A percentile compares a stretch with the other conserved stretches of the same genome.
These are phyloP conservation scores for Phaeosphaeriaceae sp. DNA, from an alignment of 2,329 filamentous ascomycete genomes.

Conservation along the genomic window DNA sequence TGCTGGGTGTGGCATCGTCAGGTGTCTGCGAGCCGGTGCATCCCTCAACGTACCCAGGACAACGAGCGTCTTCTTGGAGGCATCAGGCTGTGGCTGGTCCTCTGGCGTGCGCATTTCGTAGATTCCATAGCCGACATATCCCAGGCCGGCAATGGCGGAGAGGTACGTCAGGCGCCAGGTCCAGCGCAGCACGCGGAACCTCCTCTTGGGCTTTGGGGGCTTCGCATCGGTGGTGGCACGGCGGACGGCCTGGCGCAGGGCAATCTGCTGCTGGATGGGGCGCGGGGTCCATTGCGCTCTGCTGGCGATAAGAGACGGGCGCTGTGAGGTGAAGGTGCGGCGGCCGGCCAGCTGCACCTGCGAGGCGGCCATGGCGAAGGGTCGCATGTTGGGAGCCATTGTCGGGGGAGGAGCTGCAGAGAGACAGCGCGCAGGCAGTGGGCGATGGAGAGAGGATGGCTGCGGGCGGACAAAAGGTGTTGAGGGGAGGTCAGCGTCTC, in stretches of 20 bases:
- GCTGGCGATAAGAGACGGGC: constrained; percentile 43
- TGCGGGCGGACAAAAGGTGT: constrained; percentile 15
- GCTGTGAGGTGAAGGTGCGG: constrained; percentile 43
- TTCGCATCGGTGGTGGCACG: constrained; percentile 40
- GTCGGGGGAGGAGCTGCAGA: constrained; percentile 17
- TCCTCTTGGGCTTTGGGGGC: constrained; percentile 53
- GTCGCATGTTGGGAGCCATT: constrained; percentile 49
- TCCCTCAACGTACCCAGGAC: constrained; percentile 74
- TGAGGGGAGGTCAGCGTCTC: constrained; percentile 9
- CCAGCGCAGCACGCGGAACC: constrained; percentile 76
- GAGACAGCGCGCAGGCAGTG: constrained; percentile 13
- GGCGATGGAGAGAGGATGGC: constrained; percentile 5
- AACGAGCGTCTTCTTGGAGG: constrained; percentile 94
- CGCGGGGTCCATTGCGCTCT: constrained; percentile 44
- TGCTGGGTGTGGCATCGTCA: constrained; percentile 2
- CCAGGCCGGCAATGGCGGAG: constrained; percentile 71
- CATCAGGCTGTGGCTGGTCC: constrained; percentile 80
- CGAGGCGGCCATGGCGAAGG: constrained; percentile 39
- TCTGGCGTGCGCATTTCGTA: constrained; percentile 82
- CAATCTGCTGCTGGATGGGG: constrained; percentile 42
- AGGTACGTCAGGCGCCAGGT: constrained; percentile 84
- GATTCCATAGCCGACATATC: constrained; percentile 79
- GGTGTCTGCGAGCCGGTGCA: neutral
- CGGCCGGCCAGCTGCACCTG: constrained; percentile 45
- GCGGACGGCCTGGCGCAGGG: constrained; percentile 45